These are phyloP conservation scores for Barbarea vulgaris DNA, from an alignment of 345 rosid species.

Conservation along the genomic window DNA sequence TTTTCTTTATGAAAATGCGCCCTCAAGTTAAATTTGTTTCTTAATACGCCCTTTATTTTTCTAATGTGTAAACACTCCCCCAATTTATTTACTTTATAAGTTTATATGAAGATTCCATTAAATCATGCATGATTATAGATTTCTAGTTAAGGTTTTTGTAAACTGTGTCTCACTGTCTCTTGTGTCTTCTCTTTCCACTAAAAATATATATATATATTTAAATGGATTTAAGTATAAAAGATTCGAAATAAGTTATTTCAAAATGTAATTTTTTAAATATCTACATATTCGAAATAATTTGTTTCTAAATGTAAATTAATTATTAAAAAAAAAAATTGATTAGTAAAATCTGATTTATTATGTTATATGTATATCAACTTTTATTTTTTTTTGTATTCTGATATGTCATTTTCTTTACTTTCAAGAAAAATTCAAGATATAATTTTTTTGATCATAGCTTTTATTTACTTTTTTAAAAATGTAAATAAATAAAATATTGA, in stretches of 20 bases:
- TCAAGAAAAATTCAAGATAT: background rate
- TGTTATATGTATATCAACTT: background rate
- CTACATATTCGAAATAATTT: too few relatives aligned
- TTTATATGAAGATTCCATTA: background rate
- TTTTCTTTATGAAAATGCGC: background rate
- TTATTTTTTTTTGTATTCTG: background rate
- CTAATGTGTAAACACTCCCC: background rate
- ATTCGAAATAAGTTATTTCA: background rate
- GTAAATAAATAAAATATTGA: background rate
- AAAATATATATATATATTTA: background rate
- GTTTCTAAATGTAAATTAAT: background rate
- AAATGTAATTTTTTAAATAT: background rate
- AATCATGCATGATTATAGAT: background rate
- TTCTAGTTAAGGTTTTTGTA: constrained; percentile 5
- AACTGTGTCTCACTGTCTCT: background rate
- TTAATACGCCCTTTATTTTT: background rate
- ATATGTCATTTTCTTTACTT: background rate
- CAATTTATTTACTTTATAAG: background rate
- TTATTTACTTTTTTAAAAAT: background rate
- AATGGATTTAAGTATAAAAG: background rate
- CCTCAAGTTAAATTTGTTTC: background rate
- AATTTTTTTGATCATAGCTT: background rate
- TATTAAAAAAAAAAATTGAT: background rate
- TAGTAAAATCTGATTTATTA: background rate
- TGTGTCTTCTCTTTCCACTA: background rate